Evolutionary conservation across 1,139 yeast genomes (phyloP).

Genomic region (Yamadazyma dendronema): DNA sequence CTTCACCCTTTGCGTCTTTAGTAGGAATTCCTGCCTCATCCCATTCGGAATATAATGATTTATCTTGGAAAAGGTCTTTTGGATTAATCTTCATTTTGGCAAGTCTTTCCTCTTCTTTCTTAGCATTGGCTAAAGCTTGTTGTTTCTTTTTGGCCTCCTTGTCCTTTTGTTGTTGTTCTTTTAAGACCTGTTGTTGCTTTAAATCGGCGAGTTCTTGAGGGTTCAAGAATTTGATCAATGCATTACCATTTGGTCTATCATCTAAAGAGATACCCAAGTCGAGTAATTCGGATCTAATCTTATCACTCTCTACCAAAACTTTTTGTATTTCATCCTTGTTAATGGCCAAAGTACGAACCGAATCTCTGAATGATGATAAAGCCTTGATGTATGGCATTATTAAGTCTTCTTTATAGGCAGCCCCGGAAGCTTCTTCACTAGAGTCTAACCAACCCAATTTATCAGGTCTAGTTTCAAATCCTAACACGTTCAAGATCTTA

Average conservation of each 20-base stretch:
- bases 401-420: slow-evolving; percentile 56
- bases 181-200: slow-evolving; percentile 59
- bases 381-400: slow-evolving; percentile 79
- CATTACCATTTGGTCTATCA: slow-evolving; percentile 79
- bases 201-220: slow-evolving; percentile 67
- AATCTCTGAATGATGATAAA: slow-evolving; percentile 77
- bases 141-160: slow-evolving; percentile 41
- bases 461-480: slow-evolving; percentile 71
- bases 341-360: slow-evolving; percentile 72
- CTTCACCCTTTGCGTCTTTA: slow-evolving; percentile 75
- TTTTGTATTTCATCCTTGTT: slow-evolving; percentile 53
- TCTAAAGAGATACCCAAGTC: slow-evolving; percentile 81
- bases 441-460: slow-evolving; percentile 73
- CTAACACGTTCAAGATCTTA: slow-evolving; percentile 66
- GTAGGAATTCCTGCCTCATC: slow-evolving; percentile 85
- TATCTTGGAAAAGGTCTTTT: slow-evolving; percentile 63
- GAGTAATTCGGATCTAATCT: slow-evolving; percentile 54
- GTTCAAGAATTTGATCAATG: slow-evolving; percentile 77
- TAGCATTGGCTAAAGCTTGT: slow-evolving; percentile 44
- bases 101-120: slow-evolving; percentile 62
- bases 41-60: slow-evolving; percentile 64
- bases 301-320: slow-evolving; percentile 50
- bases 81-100: slow-evolving; percentile 75
- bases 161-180: slow-evolving; percentile 44
- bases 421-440: slow-evolving; percentile 11